A percentile compares a stretch with the other conserved stretches of the same genome.
Evolutionary conservation across 2,329 filamentous ascomycete species (phyloP).

Genomic region (Cordyceps tenuipes): DNA sequence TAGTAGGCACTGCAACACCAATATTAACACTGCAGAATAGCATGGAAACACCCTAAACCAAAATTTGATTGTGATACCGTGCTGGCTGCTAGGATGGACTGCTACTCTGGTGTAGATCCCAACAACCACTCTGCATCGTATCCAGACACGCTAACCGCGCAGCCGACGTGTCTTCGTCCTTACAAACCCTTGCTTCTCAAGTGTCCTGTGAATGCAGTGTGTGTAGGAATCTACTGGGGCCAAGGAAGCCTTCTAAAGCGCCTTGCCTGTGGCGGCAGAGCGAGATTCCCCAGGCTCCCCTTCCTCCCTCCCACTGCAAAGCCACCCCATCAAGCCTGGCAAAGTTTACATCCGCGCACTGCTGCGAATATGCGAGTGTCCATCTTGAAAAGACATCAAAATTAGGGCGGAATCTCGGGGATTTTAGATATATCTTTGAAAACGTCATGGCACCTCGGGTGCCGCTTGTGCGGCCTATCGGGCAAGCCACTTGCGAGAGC

Average conservation of each 20-base stretch:
- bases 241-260: not conserved
- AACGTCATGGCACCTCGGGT: not conserved
- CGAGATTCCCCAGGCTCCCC: not conserved
- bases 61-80: not conserved
- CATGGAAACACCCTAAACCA: not conserved
- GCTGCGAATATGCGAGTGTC: not conserved
- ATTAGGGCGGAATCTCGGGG: not conserved
- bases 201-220: no score
- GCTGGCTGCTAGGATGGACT: no score
- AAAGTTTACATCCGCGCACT: not conserved
- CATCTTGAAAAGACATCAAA: not conserved
- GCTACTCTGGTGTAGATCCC: slow-evolving; percentile 4
- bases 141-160: not conserved
- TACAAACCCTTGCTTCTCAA: not conserved
- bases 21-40: not conserved
- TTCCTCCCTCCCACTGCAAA: not conserved
- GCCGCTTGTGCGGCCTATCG: not conserved
- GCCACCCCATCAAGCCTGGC: not conserved
- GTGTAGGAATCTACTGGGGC: no score
- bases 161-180: not conserved
- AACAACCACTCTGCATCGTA: not conserved
- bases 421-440: not conserved
- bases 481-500: not conserved
- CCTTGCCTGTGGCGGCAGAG: not conserved
- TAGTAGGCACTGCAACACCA: not conserved